Conservation (phyloP, 2,329 filamentous ascomycete species). For the Alternaria viburni region DNA sequence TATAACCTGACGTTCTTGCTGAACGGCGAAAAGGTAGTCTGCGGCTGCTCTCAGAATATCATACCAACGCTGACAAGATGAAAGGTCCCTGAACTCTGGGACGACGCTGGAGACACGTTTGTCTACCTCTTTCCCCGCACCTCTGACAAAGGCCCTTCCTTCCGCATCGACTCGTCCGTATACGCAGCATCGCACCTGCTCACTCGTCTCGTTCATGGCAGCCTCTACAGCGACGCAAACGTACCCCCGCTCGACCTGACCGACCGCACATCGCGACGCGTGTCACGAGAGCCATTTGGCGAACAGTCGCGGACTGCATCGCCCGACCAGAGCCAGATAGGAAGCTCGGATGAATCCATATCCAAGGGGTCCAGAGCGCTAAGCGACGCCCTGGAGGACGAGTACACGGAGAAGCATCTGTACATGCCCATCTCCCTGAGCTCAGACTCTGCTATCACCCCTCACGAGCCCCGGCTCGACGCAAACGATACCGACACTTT, state of each 20-base stretch:
- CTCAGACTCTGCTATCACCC: slow-evolving; percentile 53
- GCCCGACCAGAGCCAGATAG: slow-evolving; percentile 40
- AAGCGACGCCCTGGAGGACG: slow-evolving; percentile 57
- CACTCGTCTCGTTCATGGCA: slow-evolving; percentile 62
- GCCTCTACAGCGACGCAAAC: slow-evolving; percentile 51
- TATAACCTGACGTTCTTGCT: slow-evolving; percentile 62
- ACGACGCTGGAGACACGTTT: slow-evolving; percentile 66
- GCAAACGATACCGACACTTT: slow-evolving; percentile 63
- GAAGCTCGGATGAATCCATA: slow-evolving; percentile 54
- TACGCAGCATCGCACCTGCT: slow-evolving; percentile 64
- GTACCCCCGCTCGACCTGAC: slow-evolving; percentile 25
- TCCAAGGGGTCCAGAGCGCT: slow-evolving; percentile 57
- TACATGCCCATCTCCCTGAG: slow-evolving; percentile 65
- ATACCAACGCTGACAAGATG: slow-evolving; percentile 15
- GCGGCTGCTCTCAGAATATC: slow-evolving; percentile 2
- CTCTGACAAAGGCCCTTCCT: slow-evolving; percentile 64
- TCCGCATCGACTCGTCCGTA: slow-evolving; percentile 65
- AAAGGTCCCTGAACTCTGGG: slow-evolving; percentile 66
- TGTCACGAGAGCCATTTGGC: slow-evolving; percentile 25
- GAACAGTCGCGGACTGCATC: slow-evolving; percentile 43
- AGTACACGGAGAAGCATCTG: slow-evolving; percentile 58
- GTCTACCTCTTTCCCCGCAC: slow-evolving; percentile 67
- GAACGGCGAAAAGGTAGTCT: slow-evolving; percentile 58
- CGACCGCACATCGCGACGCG: slow-evolving; percentile 26
- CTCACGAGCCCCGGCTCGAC: slow-evolving; percentile 41